Evolutionary conservation across 352 stramenopile genomes (phyloP), one percentile per base, ranked within the genome.

Genomic region (Pythium oligandrum): DNA sequence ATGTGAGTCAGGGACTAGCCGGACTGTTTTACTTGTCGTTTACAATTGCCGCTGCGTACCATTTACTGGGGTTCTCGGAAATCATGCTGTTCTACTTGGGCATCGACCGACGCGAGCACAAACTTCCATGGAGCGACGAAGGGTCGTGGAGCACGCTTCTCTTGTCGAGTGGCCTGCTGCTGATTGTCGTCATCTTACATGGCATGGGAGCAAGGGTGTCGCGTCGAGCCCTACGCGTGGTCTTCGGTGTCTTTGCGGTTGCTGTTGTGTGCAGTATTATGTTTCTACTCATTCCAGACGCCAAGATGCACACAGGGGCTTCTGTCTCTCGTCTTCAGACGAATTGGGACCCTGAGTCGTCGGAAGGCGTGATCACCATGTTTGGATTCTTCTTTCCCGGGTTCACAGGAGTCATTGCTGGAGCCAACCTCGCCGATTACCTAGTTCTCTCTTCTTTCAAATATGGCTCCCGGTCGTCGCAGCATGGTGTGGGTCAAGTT

Each of bases 31-130:
- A 64, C 52, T 32, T 75, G 1, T 68, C 73, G 40, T 80, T 78
- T 30, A 52, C 57, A 3, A 34, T 77, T 4, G 68, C 60, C 0
- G 67, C 63, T 2, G 68, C 68, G n/a, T 83, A 73, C 55, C 78
- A 79, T 36, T 44, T 80, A 35, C 54, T 83, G 9, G 70, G 68
- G 4, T 77, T 83, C 56, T 64, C 68, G 5, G 73, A 83, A 48
- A 70, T 83, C 40, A 67, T 61, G 34, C 46, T 78, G 53, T 74
- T 73, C 50, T 75, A 76, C 49, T 52, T 75, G 26, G 57, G 55
- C 12, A 46, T 78, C 4, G 53, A 54, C 1, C 44, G 40, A 3
- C 61, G 64, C 36, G 39, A 51, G 3, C 17, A 59, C 1, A 55
- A 51, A n/a, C n/a, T 83, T 35, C 70, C 72, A 4, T 83, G 72